Evolutionary conservation across 108 stramenopile genomes (phyloP).

Genomic region (Stephanodiscus minutulus): DNA sequence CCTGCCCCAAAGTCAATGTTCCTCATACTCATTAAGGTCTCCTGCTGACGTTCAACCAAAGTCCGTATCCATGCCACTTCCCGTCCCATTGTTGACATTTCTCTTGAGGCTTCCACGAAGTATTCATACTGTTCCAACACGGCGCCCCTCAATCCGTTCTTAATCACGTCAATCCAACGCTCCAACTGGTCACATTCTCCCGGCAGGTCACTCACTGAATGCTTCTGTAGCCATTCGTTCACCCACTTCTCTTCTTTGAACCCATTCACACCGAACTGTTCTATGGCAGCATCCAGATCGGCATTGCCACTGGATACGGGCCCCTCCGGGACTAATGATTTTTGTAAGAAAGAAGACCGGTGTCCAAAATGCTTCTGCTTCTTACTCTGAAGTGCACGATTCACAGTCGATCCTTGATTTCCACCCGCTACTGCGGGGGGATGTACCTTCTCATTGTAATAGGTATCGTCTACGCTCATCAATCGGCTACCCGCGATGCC

Average conservation of each 20-base stretch:
- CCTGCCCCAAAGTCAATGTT: slow-evolving; percentile 75
- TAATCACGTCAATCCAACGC: slow-evolving; percentile 73
- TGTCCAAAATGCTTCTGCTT: slow-evolving; percentile 27
- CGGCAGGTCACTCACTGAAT: slow-evolving; percentile 65
- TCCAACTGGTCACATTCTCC: slow-evolving; percentile 63
- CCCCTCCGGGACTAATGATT: slow-evolving; percentile 23
- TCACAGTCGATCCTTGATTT: neutral
- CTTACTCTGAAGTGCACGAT: neutral
- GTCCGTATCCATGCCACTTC: slow-evolving; percentile 73
- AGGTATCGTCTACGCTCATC: slow-evolving; percentile 20
- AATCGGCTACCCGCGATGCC: slow-evolving; percentile 43
- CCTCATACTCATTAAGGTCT: slow-evolving; percentile 82
- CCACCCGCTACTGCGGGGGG: slow-evolving; percentile 5
- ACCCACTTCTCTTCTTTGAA: slow-evolving; percentile 73
- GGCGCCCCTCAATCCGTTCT: slow-evolving; percentile 75
- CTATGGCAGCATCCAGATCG: slow-evolving; percentile 42
- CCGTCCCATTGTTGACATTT: slow-evolving; percentile 89
- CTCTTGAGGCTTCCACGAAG: slow-evolving; percentile 85
- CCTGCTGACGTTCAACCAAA: slow-evolving; percentile 76
- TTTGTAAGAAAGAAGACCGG: slow-evolving; percentile 19
- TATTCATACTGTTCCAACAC: slow-evolving; percentile 89
- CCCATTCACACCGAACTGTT: slow-evolving; percentile 62
- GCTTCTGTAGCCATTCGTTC: slow-evolving; percentile 66
- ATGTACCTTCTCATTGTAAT: slow-evolving; percentile 3
- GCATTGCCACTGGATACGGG: slow-evolving; percentile 35